Evolutionary conservation across 331 rosid genomes (phyloP).

Genomic region (Quercus phellos): DNA sequence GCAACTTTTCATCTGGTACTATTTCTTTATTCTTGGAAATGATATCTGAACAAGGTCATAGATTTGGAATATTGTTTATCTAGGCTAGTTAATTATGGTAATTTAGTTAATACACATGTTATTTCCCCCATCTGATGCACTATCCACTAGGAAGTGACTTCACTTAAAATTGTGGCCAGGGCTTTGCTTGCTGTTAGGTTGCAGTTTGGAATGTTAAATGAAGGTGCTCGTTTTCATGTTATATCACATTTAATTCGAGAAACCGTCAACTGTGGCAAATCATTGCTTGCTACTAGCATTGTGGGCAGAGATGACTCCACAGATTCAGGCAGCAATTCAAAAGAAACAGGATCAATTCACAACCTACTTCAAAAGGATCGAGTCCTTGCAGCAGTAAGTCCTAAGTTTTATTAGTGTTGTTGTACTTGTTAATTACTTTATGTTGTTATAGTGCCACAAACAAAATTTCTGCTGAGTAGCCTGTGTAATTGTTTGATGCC

Average conservation of each 20-base stretch:
- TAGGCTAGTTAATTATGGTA: background rate
- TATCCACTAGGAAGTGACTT: constrained; percentile 26
- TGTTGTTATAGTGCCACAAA: background rate
- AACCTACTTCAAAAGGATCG: constrained; percentile 90
- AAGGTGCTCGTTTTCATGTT: constrained; percentile 90
- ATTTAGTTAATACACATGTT: background rate
- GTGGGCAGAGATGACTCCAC: constrained; percentile 58
- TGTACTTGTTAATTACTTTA: background rate
- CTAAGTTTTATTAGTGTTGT: constrained; percentile 6
- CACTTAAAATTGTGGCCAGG: constrained; percentile 52
- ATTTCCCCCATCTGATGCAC: background rate
- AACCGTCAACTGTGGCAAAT: constrained; percentile 75
- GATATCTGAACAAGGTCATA: constrained; percentile 14
- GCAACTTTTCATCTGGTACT: constrained; percentile 91
- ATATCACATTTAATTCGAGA: constrained; percentile 91
- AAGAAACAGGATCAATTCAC: constrained; percentile 72
- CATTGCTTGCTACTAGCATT: constrained; percentile 81
- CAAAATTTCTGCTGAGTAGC: background rate
- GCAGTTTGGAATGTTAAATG: constrained; percentile 75
- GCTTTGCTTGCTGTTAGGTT: constrained; percentile 83
- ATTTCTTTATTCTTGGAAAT: constrained; percentile 10
- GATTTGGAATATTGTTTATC: background rate
- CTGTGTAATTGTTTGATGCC: background rate
- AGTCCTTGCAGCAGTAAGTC: constrained; percentile 81
- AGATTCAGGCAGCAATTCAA: constrained; percentile 41